Evolutionary conservation across 129 eudicot genomes (phyloP), one percentile per base, ranked within the genome.

Genomic region (Saussurea involucrata): DNA sequence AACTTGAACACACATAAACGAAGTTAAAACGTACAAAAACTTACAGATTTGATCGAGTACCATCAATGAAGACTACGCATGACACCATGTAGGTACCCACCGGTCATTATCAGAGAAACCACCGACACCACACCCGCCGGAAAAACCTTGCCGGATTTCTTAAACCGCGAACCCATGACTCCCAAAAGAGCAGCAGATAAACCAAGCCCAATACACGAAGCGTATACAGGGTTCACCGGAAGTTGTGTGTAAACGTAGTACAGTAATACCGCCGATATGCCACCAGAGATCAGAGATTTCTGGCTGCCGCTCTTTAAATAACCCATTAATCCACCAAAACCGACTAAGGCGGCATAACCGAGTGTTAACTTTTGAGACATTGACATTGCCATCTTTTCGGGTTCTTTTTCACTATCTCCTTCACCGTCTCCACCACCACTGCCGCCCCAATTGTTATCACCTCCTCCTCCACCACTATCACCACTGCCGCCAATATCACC

Each of bases 351-450:
- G 3, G 98, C 98, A 72, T 91, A 94, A 28, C 93, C 98, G 9
- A 94, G 80, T 3, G 98, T 91, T 33, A 94, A 40, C 72, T 94
- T 94, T 72, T 94, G 98, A 68, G 98, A 94, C 98, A 94, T 94
- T 10, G 92, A 94, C 84, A 94, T 85, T 25, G 78, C 98, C 24
- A n/a, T 77, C 67, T 85, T 85, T 79, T 83, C 76, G 40, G 72
- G 82, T 66, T 81, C 85, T 33, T 88, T 86, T 25, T 75, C 82
- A 25, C 86, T 71, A 21, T 80, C 78, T 60, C 84, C 93, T 76
- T 79, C 82, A 21, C 81, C 80, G 71, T 66, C 88, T 57, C 80
- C 84, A 17, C 85, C 91, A 42, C 85, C 87, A 46, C 72, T 65
- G 9, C 78, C 76, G 12, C 80, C 87, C 75, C 81, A 81, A 32